These are phyloP conservation scores for Medicago ruthenica DNA, from an alignment of 306 rosid genomes.

Conservation along the genomic window DNA sequence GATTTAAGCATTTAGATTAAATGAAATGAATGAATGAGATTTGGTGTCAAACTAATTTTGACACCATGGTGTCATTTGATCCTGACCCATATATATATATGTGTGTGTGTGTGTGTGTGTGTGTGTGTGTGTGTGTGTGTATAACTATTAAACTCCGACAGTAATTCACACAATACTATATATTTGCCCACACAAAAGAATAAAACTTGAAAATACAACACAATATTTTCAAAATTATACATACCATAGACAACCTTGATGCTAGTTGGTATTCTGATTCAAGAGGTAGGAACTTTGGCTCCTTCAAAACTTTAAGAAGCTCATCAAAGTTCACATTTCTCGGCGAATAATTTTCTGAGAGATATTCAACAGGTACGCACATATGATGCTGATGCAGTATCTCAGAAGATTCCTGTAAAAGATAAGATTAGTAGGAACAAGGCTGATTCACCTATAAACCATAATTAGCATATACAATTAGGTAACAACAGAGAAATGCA, in stretches of 20 bases:
- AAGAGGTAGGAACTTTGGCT: conserved; percentile 64
- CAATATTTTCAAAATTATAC: conserved; percentile 42
- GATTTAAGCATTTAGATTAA: too few relatives aligned
- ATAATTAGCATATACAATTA: conserved; percentile 10
- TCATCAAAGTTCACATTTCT: conserved; percentile 49
- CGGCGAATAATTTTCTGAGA: conserved; percentile 57
- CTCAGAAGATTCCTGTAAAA: conserved; percentile 59
- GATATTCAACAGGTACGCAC: conserved; percentile 48
- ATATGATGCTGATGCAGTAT: conserved; percentile 49
- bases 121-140: too few relatives aligned
- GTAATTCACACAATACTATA: conserved; percentile 18
- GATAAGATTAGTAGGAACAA: conserved; percentile 11
- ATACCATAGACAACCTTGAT: conserved; percentile 68
- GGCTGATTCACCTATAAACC: not conserved
- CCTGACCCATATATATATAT: too few relatives aligned
- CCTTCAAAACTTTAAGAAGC: conserved; percentile 67
- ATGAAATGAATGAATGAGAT: too few relatives aligned
- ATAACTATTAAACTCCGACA: conserved; percentile 26
- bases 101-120: too few relatives aligned
- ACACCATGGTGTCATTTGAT: too few relatives aligned
- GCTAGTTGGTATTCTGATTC: conserved; percentile 73
- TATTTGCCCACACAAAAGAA: conserved; percentile 27
- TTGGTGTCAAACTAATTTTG: too few relatives aligned
- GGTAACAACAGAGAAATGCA: conserved; percentile 34
- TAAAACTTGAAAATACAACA: conserved; percentile 34